A percentile compares a stretch with the other conserved stretches of the same genome.
phyloP scores from a whole-genome alignment of 1,139 yeast genomes.

The Hanseniaspora sp. region DNA sequence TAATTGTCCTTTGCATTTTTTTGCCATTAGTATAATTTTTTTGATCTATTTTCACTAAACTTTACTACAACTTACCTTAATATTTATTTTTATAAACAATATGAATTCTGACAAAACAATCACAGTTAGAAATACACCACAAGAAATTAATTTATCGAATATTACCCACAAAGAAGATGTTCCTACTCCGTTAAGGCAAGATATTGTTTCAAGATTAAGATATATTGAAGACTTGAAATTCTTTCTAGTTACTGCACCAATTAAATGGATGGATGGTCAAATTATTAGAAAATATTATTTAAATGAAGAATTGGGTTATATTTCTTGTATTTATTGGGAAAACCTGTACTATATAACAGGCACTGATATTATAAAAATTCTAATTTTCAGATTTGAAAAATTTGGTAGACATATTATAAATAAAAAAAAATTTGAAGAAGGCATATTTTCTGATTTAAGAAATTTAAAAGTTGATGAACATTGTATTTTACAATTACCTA shows the following conservation, averaged over 20 bases:
- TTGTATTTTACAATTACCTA: constrained; percentile 80
- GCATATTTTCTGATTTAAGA: constrained; percentile 82
- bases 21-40: no score
- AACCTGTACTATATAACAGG: constrained; percentile 86
- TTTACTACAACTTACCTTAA: no score
- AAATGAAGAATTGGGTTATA: constrained; percentile 81
- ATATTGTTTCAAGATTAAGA: constrained; percentile 30
- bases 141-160: constrained; percentile 1
- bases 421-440: constrained; percentile 92
- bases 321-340: constrained; percentile 88
- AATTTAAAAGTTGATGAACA: constrained; percentile 78
- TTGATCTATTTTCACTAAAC: no score
- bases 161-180: constrained; percentile 4
- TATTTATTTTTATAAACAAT: no score
- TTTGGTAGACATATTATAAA: constrained; percentile 79
- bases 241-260: constrained; percentile 86
- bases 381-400: constrained; percentile 78
- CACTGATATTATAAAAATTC: constrained; percentile 87
- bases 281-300: constrained; percentile 75
- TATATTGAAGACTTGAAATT: constrained; percentile 68
- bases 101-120: not conserved
- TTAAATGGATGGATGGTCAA: constrained; percentile 85
- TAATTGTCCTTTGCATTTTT: no score
- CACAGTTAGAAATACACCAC: not conserved
- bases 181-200: constrained; percentile 8